Conservation (phyloP, 2,329 filamentous ascomycete species). For the Cercospora sojina region DNA sequence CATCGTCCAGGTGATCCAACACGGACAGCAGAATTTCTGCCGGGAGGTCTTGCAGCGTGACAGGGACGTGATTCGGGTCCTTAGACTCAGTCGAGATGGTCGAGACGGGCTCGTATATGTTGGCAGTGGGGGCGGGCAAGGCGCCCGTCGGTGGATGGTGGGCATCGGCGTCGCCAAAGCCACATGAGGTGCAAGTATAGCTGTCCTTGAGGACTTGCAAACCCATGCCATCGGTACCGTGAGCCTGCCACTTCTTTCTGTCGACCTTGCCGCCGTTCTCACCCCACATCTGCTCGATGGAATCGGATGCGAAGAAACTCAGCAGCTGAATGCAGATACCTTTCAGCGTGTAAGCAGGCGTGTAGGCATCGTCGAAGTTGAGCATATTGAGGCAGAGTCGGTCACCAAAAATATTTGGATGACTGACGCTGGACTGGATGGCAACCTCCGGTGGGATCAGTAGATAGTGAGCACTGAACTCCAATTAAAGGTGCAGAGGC, state of each 20-base stretch:
- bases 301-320: conserved; percentile 27
- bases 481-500: conserved; percentile 26
- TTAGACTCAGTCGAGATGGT: not conserved
- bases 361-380: conserved; percentile 22
- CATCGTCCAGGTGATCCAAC: not conserved
- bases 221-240: conserved; percentile 9
- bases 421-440: conserved; percentile 22
- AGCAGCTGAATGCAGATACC: conserved; percentile 32
- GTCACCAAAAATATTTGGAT: conserved; percentile 29
- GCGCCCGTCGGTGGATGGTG: not conserved
- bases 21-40: not conserved
- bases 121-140: not conserved
- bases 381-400: conserved; percentile 30
- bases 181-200: conserved; percentile 17
- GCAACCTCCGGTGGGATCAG: conserved; percentile 22
- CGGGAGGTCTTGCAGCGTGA: not conserved
- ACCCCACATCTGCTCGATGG: conserved; percentile 27
- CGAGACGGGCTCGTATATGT: not conserved
- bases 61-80: not conserved
- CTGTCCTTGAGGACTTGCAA: not conserved
- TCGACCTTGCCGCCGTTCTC: conserved; percentile 24
- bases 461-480: conserved; percentile 22
- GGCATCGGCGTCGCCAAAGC: conserved; percentile 6
- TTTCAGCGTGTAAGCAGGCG: conserved; percentile 30
- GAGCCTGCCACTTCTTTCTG: conserved; percentile 17